These are phyloP conservation scores for California macrophylla DNA, from an alignment of 441 rosid genomes.

Conservation along the genomic window DNA sequence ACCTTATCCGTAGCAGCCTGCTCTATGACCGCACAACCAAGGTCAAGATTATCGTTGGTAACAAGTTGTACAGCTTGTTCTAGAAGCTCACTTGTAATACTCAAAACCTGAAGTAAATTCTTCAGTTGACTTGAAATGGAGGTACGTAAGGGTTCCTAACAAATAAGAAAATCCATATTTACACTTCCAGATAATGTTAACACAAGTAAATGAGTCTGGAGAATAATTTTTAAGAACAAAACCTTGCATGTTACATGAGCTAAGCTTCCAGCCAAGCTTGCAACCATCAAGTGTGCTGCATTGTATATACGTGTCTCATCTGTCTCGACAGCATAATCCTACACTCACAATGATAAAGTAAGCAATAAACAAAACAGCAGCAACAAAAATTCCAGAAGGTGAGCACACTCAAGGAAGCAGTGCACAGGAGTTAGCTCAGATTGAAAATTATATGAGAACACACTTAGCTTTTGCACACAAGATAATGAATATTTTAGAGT, in stretches of 20 bases:
- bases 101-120: slow-evolving; percentile 65
- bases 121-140: slow-evolving; percentile 84
- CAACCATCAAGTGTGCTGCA: slow-evolving; percentile 98
- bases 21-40: slow-evolving; percentile 95
- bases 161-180: slow-evolving; percentile 16
- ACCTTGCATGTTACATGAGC: slow-evolving; percentile 99
- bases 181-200: slow-evolving; percentile 12
- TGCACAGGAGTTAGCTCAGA: background rate
- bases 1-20: slow-evolving; percentile 99
- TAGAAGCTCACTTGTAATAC: slow-evolving; percentile 48
- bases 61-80: slow-evolving; percentile 94
- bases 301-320: slow-evolving; percentile 86
- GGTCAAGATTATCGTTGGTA: slow-evolving; percentile 96
- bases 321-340: slow-evolving; percentile 92
- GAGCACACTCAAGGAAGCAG: background rate
- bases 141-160: slow-evolving; percentile 83
- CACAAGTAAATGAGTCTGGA: background rate
- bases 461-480: background rate
- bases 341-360: slow-evolving; percentile 13
- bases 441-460: background rate
- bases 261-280: slow-evolving; percentile 93
- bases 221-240: slow-evolving; percentile 10
- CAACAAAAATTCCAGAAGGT: background rate
- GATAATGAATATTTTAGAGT: background rate
- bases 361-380: background rate